Base-by-base conservation (phyloP, 2,329 filamentous ascomycete genomes). In the Ascochyta koolunga region DNA sequence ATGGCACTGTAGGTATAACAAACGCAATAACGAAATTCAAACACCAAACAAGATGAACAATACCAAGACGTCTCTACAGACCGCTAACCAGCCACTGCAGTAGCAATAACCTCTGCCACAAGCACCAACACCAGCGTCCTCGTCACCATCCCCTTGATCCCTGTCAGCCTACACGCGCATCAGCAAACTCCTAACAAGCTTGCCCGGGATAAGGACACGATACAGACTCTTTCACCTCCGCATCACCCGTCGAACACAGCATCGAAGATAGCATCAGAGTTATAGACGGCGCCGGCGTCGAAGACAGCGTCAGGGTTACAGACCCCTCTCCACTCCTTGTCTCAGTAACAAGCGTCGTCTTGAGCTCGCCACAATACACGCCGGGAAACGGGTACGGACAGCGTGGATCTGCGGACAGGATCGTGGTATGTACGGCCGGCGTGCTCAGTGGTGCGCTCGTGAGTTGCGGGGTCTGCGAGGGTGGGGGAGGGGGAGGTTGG, bases 381-480 rank as follows among this genome's bases (percentile, higher is more conserved):
- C 54, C 54, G 0, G 69, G 69, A 21, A 71, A 67, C 2, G 69
- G 69, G 39, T 70, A 72, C n/a, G 67, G 68, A 52, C 69, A 72
- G 16, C 62, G 61, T 6, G 56, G 19, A 29, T 66, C 65, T 2
- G 59, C 31, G 2, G 56, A 49, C 0, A 61, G 13, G 2, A 64
- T 40, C 5, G 47, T 55, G 2, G 41, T 51, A 11, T 37, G 29
- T 8, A 50, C 24, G 19, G 19, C 19, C 2, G 15, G 31, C 7
- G 5, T 11, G 22, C 21, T 15, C 11, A 32, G 32, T 9, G 29
- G 18, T 21, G 29, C 16, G 13, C 16, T 42, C 19, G 50, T 21
- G 6, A 32, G 2, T 4, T 6, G 5, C 7, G 25, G 10, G 2
- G 9, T 9, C 15, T 8, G 25, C 18, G 18, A 5, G 19, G 35